phyloP scores from a whole-genome alignment of 805 yeast species.

The Metschnikowia proteae region DNA sequence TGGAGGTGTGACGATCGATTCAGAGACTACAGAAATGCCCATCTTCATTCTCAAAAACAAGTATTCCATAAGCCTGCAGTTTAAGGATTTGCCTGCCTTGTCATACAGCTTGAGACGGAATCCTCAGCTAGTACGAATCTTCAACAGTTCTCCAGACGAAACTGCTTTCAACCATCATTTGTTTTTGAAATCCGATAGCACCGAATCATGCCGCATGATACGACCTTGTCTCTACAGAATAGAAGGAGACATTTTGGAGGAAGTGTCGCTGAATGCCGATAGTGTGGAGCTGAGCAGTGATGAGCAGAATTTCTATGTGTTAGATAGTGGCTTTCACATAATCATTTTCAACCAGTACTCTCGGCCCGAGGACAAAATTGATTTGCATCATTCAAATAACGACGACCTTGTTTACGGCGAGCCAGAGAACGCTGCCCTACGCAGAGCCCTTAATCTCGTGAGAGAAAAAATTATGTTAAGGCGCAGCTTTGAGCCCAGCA shows the following conservation, averaged over 20 bases:
- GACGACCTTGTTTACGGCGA: constrained; percentile 9
- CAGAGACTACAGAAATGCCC: constrained; percentile 21
- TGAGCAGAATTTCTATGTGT: constrained; percentile 19
- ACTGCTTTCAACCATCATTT: constrained; percentile 39
- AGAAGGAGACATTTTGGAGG: not conserved
- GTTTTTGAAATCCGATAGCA: constrained; percentile 21
- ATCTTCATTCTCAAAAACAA: constrained; percentile 14
- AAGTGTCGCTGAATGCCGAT: constrained; percentile 20
- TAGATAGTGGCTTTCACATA: constrained; percentile 29
- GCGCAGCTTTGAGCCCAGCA: constrained; percentile 20
- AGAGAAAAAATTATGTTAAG: not conserved
- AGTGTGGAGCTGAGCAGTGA: not conserved
- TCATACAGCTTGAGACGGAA: constrained; percentile 34
- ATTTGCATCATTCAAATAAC: constrained; percentile 17
- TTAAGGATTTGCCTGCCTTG: constrained; percentile 27
- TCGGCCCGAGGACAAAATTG: constrained; percentile 7
- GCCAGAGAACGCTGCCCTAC: not conserved
- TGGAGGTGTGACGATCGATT: constrained; percentile 21
- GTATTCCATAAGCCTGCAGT: constrained; percentile 25
- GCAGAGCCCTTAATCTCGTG: constrained; percentile 5
- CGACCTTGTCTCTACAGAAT: constrained; percentile 27
- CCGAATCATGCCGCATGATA: constrained; percentile 23
- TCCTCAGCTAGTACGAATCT: constrained; percentile 33
- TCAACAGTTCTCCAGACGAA: constrained; percentile 45
- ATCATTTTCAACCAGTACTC: constrained; percentile 22